Percentiles rank a stretch among this genome's conserved stretches.
phyloP scores from a whole-genome alignment of 78 protist genomes.

The Polysphondylium violaceum region DNA sequence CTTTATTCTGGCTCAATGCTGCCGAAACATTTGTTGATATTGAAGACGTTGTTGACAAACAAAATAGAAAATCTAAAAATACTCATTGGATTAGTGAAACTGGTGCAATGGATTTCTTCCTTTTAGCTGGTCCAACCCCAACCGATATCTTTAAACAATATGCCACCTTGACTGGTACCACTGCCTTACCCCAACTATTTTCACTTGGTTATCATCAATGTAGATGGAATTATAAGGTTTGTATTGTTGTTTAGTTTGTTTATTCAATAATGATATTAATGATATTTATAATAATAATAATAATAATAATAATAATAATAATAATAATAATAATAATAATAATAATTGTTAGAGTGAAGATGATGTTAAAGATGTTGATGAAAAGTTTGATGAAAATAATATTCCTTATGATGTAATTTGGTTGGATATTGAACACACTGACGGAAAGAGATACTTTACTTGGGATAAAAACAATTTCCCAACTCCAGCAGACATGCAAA shows the following conservation, averaged over 20 bases:
- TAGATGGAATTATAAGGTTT: constrained; percentile 98
- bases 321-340: not conserved
- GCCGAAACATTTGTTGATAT: constrained; percentile 97
- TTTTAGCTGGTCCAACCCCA: constrained; percentile 92
- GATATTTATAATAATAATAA: constrained; percentile 53
- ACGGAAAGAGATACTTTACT: constrained; percentile 97
- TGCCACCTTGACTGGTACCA: constrained; percentile 91
- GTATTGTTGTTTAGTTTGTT: no score
- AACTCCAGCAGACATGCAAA: constrained; percentile 90
- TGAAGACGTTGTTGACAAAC: not conserved
- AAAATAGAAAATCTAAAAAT: constrained; percentile 20
- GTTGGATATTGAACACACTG: constrained; percentile 99
- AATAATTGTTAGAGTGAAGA: constrained; percentile 74
- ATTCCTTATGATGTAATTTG: constrained; percentile 99
- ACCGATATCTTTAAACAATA: constrained; percentile 82
- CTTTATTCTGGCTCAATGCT: constrained; percentile 95
- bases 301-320: constrained; percentile 48
- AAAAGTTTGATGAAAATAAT: constrained; percentile 88
- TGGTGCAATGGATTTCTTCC: constrained; percentile 94
- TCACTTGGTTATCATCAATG: constrained; percentile 99
- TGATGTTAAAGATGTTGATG: constrained; percentile 86
- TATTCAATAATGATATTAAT: no score
- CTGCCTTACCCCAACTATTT: constrained; percentile 95
- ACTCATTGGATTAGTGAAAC: constrained; percentile 94
- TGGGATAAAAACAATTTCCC: constrained; percentile 97